phyloP scores from a whole-genome alignment of 2,329 filamentous ascomycete species.

The Penicillium sp. region DNA sequence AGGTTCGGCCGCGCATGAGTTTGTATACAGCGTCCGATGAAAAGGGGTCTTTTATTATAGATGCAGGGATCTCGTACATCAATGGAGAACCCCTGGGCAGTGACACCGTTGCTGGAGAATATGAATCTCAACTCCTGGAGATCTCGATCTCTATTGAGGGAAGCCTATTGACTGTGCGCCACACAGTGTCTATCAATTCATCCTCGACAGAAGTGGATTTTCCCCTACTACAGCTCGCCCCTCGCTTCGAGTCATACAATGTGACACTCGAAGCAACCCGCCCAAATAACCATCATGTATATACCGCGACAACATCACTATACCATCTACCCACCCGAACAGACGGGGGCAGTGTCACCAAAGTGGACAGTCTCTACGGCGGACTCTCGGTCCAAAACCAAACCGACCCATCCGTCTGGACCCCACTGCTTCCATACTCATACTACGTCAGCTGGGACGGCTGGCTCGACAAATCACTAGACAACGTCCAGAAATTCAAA shows the following conservation, averaged over 20 bases:
- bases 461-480: slow-evolving; percentile 34
- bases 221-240: slow-evolving; percentile 29
- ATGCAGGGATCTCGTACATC: slow-evolving; percentile 42
- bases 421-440: slow-evolving; percentile 47
- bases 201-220: slow-evolving; percentile 40
- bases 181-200: slow-evolving; percentile 37
- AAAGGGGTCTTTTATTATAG: slow-evolving; percentile 43
- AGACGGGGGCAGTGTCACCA: slow-evolving; percentile 46
- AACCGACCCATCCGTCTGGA: slow-evolving; percentile 30
- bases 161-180: slow-evolving; percentile 22
- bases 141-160: slow-evolving; percentile 27
- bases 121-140: slow-evolving; percentile 28
- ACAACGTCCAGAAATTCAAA: slow-evolving; percentile 33
- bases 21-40: slow-evolving; percentile 48
- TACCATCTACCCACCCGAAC: slow-evolving; percentile 45
- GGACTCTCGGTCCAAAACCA: slow-evolving; percentile 46
- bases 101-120: neutral
- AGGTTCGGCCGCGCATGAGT: slow-evolving; percentile 49
- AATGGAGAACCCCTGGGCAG: slow-evolving; percentile 37
- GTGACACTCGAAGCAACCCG: slow-evolving; percentile 37
- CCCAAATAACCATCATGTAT: slow-evolving; percentile 33
- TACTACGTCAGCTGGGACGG: slow-evolving; percentile 47
- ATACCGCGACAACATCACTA: slow-evolving; percentile 37
- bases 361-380: slow-evolving; percentile 49
- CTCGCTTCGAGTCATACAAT: slow-evolving; percentile 37